These are phyloP conservation scores for Curvularia verruculosa DNA, from an alignment of 2,329 filamentous ascomycete species.

Conservation along the genomic window DNA sequence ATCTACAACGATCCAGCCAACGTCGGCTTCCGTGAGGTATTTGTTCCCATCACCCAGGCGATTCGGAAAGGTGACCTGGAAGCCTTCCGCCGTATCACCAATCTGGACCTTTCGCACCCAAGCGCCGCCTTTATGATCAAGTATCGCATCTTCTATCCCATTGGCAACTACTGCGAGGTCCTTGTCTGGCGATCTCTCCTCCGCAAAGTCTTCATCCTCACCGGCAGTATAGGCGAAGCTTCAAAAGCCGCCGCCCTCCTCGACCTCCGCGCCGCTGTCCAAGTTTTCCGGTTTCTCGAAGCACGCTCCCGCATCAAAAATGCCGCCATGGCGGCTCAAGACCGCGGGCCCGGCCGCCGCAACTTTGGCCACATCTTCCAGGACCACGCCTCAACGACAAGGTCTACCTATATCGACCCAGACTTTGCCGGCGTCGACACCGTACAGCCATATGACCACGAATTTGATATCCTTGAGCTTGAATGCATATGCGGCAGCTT, in stretches of 20 bases:
- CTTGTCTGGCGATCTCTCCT: constrained; percentile 84
- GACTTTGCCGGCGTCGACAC: constrained; percentile 52
- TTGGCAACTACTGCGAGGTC: constrained; percentile 78
- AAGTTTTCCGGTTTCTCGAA: constrained; percentile 69
- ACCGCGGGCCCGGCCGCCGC: constrained; percentile 44
- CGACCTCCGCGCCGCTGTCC: constrained; percentile 71
- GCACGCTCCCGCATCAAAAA: constrained; percentile 50
- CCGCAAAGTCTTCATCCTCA: constrained; percentile 77
- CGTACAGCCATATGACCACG: constrained; percentile 36
- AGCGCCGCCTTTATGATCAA: constrained; percentile 70
- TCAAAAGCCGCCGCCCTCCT: constrained; percentile 69
- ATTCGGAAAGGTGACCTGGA: constrained; percentile 77
- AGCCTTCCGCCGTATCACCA: constrained; percentile 72
- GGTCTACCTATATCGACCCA: constrained; percentile 50
- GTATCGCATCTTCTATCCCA: constrained; percentile 75
- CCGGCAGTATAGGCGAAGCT: constrained; percentile 67
- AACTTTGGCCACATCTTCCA: constrained; percentile 56
- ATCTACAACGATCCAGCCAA: constrained; percentile 77
- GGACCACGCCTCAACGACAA: constrained; percentile 54
- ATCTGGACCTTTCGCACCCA: constrained; percentile 41
- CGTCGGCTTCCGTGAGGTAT: constrained; percentile 66
- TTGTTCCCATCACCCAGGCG: constrained; percentile 73
- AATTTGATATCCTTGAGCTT: constrained; percentile 67
- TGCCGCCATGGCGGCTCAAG: constrained; percentile 34
- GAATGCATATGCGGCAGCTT: constrained; percentile 79